These are phyloP conservation scores for Artemisia tridentata DNA, from an alignment of 129 eudicot genomes.

Conservation along the genomic window DNA sequence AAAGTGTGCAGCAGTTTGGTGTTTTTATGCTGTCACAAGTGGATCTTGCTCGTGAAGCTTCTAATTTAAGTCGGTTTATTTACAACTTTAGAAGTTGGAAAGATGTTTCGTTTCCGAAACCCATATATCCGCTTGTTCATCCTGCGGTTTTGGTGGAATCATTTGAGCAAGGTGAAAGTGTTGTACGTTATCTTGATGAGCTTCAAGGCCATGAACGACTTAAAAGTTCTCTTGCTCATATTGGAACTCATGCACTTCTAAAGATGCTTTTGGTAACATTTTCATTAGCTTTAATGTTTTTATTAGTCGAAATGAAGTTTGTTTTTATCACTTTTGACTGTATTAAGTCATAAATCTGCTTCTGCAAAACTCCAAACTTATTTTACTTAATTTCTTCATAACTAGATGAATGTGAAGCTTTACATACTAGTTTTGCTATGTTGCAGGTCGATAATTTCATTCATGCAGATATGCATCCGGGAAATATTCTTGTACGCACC, in stretches of 20 bases:
- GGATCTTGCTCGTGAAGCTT: slow-evolving; percentile 96
- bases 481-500: slow-evolving; percentile 85
- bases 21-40: slow-evolving; percentile 99
- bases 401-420: too few relatives aligned
- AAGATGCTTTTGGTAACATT: slow-evolving; percentile 85
- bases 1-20: slow-evolving; percentile 89
- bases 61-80: slow-evolving; percentile 84
- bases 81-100: slow-evolving; percentile 90
- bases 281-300: slow-evolving; percentile 2
- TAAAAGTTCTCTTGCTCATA: slow-evolving; percentile 84
- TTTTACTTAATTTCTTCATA: too few relatives aligned
- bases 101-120: slow-evolving; percentile 91
- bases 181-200: slow-evolving; percentile 77
- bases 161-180: slow-evolving; percentile 93
- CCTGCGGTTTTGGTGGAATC: slow-evolving; percentile 95
- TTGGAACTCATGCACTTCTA: slow-evolving; percentile 94
- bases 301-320: too few relatives aligned
- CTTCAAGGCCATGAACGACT: slow-evolving; percentile 72
- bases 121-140: slow-evolving; percentile 92
- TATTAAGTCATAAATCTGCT: too few relatives aligned
- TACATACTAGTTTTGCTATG: background rate
- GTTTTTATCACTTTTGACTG: too few relatives aligned
- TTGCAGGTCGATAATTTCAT: slow-evolving; percentile 90
- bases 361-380: too few relatives aligned
- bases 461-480: slow-evolving; percentile 99